Base-by-base conservation (phyloP, 306 rosid genomes). In the Macrotyloma uniflorum region DNA sequence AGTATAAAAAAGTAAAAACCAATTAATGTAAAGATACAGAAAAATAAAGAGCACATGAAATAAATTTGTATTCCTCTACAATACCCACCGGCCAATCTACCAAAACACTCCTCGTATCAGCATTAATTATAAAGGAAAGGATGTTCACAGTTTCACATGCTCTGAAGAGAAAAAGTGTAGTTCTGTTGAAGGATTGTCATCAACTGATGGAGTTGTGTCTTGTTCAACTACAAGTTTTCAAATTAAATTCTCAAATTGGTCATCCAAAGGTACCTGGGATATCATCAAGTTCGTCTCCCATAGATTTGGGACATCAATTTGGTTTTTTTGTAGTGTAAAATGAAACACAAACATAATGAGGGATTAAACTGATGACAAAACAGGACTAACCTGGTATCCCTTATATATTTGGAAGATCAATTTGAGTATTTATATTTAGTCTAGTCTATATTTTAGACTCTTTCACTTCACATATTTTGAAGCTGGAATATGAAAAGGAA, bases 11-110 rank as follows among this genome's bases (percentile, higher is more conserved):
- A 90, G 88, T 18, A 88, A 77, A 79, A 64, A 90, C 36, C 84
- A 84, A 76, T 88, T 88, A 10, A 86, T 46, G 54, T 86, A n/a
- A 92, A 15, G 86, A 69, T 49, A 86, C 68, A 2, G 89, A 64
- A 73, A 87, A 89, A 80, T 69, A 85, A 12, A 88, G 68, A 61
- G 89, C 84, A 49, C 85, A 92, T 1, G 92, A 72, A 43, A 82
- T 75, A 16, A 88, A 90, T 75, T 85, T 86, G 79, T 86, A 86
- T 68, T 91, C 91, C 77, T 88, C 91, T 0, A 91, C 90, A 77
- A 88, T 89, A 61, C 86, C 89, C 58, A 89, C 93, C 83, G 89
- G 80, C 94, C 91, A 86, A 73, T 89, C 97, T 18, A 89, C 90
- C 69, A 89, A 69, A 13, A 85, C 64, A 22, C 90, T 90, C 66